phyloP scores from a whole-genome alignment of 2,329 filamentous ascomycete genomes.

The Diaporthe sp. region DNA sequence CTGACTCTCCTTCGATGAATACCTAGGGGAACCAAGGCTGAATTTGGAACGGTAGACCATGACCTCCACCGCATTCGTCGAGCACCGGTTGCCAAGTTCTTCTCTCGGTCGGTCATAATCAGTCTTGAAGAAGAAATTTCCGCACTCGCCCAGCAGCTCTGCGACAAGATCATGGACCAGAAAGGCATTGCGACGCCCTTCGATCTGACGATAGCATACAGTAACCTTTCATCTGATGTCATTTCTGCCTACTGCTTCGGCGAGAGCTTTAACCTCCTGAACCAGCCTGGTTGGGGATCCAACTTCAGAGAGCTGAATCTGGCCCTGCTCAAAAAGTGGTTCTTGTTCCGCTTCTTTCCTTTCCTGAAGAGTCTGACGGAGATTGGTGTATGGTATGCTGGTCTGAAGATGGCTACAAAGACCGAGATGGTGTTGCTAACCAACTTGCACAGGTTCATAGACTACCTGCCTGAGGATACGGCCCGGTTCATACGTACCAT shows the following conservation, averaged over 20 bases:
- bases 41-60: slow-evolving; percentile 19
- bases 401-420: too few relatives aligned
- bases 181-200: background rate
- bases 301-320: slow-evolving; percentile 14
- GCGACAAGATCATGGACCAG: slow-evolving; percentile 25
- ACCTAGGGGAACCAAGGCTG: background rate
- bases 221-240: slow-evolving; percentile 8
- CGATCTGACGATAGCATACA: slow-evolving; percentile 15
- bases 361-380: background rate
- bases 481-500: slow-evolving; percentile 21
- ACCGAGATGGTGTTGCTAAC: background rate
- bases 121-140: slow-evolving; percentile 10
- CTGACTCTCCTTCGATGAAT: background rate
- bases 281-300: slow-evolving; percentile 16
- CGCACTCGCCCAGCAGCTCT: background rate
- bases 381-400: slow-evolving; percentile 3
- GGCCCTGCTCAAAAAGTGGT: background rate
- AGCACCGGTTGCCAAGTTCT: slow-evolving; percentile 23
- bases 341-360: slow-evolving; percentile 22
- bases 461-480: slow-evolving; percentile 7
- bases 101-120: slow-evolving; percentile 8
- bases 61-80: slow-evolving; percentile 22
- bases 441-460: slow-evolving; percentile 5
- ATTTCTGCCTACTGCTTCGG: slow-evolving; percentile 15
- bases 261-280: slow-evolving; percentile 19